A percentile compares a stretch with the other conserved stretches of the same genome.
Evolutionary conservation across 2,329 filamentous ascomycete genomes (phyloP).

Genomic region (Geosmithia putterillii): DNA sequence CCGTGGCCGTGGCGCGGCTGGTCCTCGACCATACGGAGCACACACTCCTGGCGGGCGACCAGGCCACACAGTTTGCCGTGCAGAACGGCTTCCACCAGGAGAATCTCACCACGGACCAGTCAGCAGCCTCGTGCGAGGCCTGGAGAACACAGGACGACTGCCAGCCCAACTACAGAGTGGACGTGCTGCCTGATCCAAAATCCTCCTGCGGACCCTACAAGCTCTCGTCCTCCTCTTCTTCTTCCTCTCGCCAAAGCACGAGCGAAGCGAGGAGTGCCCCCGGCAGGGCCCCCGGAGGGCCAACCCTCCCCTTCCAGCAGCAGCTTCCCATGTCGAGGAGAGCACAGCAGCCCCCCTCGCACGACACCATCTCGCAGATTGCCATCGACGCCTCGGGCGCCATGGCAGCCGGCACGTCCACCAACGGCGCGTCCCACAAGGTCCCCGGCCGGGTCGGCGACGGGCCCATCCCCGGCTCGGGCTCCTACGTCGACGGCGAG

Average conservation of each 20-base stretch:
- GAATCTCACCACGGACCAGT: constrained; percentile 28
- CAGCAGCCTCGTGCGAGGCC: constrained; percentile 22
- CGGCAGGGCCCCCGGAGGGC: too few relatives aligned
- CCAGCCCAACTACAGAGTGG: constrained; percentile 37
- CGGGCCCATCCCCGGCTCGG: constrained; percentile 40
- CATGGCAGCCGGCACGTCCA: constrained; percentile 43
- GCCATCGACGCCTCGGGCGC: constrained; percentile 26
- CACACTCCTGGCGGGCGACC: constrained; percentile 37
- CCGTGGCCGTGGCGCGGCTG: constrained; percentile 34
- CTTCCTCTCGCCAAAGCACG: too few relatives aligned
- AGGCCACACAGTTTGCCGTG: constrained; percentile 38
- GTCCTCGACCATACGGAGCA: constrained; percentile 40
- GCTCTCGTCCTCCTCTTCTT: constrained; percentile 10
- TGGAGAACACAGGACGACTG: constrained; percentile 28
- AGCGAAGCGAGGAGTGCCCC: too few relatives aligned
- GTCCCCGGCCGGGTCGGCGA: constrained; percentile 43
- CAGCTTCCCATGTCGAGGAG: constrained; percentile 1
- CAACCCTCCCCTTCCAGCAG: too few relatives aligned
- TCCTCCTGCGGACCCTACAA: constrained; percentile 34
- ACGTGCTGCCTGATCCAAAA: constrained; percentile 29
- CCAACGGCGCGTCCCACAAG: constrained; percentile 41
- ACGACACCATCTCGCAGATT: constrained; percentile 44
- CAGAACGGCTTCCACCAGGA: constrained; percentile 35
- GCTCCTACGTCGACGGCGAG: constrained; percentile 40
- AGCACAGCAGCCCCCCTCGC: constrained; percentile 16